Conservation (phyloP, 805 yeast genomes). For the Tetrapisispora taiwanensis region DNA sequence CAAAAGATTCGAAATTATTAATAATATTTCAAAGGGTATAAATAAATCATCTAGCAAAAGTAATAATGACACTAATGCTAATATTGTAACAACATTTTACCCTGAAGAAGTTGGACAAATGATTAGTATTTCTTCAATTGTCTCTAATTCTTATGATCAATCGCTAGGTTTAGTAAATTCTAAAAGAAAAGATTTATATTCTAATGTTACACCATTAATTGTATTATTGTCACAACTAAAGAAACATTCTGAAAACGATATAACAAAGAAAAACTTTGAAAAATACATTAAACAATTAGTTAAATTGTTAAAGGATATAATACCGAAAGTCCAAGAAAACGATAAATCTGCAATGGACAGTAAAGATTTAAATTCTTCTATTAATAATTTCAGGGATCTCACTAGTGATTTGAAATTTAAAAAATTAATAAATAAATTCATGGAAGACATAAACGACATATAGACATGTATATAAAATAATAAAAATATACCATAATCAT, state of each 20-base stretch:
- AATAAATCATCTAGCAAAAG: not conserved
- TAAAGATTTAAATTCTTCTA: not conserved
- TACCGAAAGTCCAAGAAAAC: not conserved
- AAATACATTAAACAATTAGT: not conserved
- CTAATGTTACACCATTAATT: conserved; percentile 5
- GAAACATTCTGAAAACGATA: conserved; percentile 4
- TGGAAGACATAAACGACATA: not conserved
- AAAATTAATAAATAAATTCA: not conserved
- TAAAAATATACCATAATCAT: too few relatives aligned
- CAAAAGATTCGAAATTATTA: not conserved
- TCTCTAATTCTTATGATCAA: conserved; percentile 7
- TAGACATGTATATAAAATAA: not conserved
- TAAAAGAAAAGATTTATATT: conserved; percentile 7
- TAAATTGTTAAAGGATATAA: not conserved
- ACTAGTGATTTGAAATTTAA: not conserved
- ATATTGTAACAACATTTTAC: not conserved
- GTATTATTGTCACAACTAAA: conserved; percentile 5
- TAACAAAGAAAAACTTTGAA: not conserved
- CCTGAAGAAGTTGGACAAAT: not conserved
- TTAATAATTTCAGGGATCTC: not conserved
- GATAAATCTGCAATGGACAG: not conserved
- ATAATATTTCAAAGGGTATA: not conserved
- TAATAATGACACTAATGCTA: not conserved
- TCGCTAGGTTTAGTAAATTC: conserved; percentile 9
- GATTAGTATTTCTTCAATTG: conserved; percentile 4